phyloP scores from a whole-genome alignment of 208 protist species.

The Acanthamoeba triangularis region DNA sequence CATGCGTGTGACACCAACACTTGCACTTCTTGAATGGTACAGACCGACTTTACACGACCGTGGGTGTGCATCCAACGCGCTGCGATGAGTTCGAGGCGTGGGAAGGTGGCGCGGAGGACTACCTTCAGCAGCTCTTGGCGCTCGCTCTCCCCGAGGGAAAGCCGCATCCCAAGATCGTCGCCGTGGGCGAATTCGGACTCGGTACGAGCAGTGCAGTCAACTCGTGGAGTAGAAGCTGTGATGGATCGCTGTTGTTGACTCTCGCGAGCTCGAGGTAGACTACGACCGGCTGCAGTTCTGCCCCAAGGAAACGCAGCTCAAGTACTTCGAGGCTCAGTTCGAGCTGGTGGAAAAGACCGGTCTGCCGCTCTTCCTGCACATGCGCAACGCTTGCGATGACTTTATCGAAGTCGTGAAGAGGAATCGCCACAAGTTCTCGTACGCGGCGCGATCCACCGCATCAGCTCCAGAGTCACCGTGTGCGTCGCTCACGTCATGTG shows the following conservation, averaged over 20 bases:
- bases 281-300: constrained; percentile 97
- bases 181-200: constrained; percentile 83
- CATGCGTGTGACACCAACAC: not conserved
- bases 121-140: constrained; percentile 62
- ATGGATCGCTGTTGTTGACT: not conserved
- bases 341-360: constrained; percentile 92
- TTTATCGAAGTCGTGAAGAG: constrained; percentile 88
- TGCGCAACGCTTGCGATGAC: constrained; percentile 94
- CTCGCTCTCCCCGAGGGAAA: constrained; percentile 44
- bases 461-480: no score
- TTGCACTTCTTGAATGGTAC: constrained; percentile 44
- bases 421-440: constrained; percentile 67
- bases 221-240: no score
- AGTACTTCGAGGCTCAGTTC: constrained; percentile 91
- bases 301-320: constrained; percentile 93
- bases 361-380: constrained; percentile 96
- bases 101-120: constrained; percentile 58
- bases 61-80: constrained; percentile 95
- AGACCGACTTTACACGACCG: constrained; percentile 87
- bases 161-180: constrained; percentile 74
- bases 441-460: no score
- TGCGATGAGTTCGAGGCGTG: constrained; percentile 90
- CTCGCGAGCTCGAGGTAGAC: constrained; percentile 89
- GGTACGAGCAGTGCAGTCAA: constrained; percentile 26
- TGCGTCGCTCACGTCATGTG: no score